Evolutionary conservation across 352 stramenopile genomes (phyloP).

Genomic region (Pythium vanterpoolii): DNA sequence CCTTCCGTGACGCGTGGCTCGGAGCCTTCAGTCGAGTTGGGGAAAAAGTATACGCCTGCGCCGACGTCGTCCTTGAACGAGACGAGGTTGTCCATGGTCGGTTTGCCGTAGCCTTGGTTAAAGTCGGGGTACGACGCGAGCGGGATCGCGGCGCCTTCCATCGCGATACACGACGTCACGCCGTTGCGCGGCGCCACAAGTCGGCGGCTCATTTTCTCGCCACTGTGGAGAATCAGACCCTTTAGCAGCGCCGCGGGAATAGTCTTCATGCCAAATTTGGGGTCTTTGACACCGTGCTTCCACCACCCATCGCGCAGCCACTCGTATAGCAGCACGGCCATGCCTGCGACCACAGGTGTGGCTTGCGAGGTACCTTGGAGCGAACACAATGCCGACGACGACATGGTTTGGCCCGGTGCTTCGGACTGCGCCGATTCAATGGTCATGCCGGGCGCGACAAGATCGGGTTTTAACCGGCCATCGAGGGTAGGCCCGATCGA

Average conservation of each 20-base stretch:
- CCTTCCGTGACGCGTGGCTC: constrained; percentile 56
- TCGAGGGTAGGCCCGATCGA: constrained; percentile 67
- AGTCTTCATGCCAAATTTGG: constrained; percentile 47
- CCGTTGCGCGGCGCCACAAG: constrained; percentile 36
- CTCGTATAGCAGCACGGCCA: constrained; percentile 77
- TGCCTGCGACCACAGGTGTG: constrained; percentile 75
- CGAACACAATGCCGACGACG: constrained; percentile 37
- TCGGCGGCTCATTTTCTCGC: constrained; percentile 51
- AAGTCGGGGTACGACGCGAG: constrained; percentile 54
- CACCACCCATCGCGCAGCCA: constrained; percentile 87
- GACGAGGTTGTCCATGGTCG: constrained; percentile 57
- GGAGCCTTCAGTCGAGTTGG: constrained; percentile 35
- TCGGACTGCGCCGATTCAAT: constrained; percentile 66
- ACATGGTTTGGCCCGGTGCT: constrained; percentile 37
- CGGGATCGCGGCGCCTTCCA: constrained; percentile 31
- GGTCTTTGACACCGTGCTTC: constrained; percentile 56
- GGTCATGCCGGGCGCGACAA: constrained; percentile 69
- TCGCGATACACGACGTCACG: constrained; percentile 51
- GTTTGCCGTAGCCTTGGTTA: constrained; percentile 77
- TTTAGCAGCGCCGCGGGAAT: constrained; percentile 79
- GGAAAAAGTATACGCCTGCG: constrained; percentile 27
- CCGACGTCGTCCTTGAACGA: constrained; percentile 34
- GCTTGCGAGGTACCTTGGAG: constrained; percentile 82
- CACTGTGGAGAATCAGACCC: constrained; percentile 79
- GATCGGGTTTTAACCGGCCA: constrained; percentile 72